Evolutionary conservation across 352 stramenopile genomes (phyloP).

Genomic region (Thalassiosira hispida): DNA sequence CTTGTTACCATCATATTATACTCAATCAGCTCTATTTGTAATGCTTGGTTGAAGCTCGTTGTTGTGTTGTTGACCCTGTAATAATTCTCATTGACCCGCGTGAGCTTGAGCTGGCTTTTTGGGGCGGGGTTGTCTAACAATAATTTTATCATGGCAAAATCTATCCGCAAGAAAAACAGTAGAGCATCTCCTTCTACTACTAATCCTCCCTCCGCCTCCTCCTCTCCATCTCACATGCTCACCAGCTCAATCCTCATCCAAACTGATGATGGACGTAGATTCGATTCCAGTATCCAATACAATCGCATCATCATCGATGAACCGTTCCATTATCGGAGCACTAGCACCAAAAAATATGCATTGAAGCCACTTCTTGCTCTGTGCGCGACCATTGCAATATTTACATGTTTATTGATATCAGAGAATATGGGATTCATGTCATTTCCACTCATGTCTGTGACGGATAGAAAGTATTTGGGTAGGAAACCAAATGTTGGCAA

Average conservation of each 20-base stretch:
- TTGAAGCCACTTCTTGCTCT: background rate
- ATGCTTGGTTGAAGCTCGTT: too few relatives aligned
- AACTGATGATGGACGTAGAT: conserved; percentile 27
- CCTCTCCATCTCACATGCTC: conserved; percentile 9
- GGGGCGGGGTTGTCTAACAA: too few relatives aligned
- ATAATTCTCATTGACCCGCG: too few relatives aligned
- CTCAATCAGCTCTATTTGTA: too few relatives aligned
- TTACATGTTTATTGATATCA: background rate
- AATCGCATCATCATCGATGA: conserved; percentile 35
- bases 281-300: conserved; percentile 33
- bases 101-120: too few relatives aligned
- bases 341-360: background rate
- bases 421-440: conserved; percentile 7
- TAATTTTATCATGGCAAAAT: too few relatives aligned
- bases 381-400: background rate
- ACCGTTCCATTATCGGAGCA: background rate
- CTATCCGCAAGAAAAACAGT: too few relatives aligned
- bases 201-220: too few relatives aligned
- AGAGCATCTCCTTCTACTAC: too few relatives aligned
- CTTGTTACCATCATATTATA: too few relatives aligned
- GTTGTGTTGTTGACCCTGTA: too few relatives aligned
- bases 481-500: background rate
- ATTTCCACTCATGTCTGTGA: background rate
- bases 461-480: conserved; percentile 15
- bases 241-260: conserved; percentile 34